Evolutionary conservation across 805 yeast species (phyloP).

Genomic region (Yarrowia sp.): DNA sequence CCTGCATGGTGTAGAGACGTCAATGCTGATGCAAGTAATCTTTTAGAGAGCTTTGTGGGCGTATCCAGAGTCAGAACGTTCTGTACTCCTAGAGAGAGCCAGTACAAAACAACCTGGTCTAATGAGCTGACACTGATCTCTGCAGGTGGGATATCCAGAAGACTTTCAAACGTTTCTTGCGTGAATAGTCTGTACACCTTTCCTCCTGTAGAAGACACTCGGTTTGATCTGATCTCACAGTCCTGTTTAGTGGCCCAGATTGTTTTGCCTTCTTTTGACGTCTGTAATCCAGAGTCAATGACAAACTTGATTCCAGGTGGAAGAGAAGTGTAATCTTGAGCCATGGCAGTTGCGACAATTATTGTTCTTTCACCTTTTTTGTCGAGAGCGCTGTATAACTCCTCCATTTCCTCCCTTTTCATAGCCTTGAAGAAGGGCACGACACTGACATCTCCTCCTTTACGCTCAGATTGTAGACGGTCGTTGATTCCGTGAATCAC

Average conservation of each 20-base stretch:
- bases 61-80: not conserved
- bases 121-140: not conserved
- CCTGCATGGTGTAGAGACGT: not conserved
- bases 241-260: not conserved
- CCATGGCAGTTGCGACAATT: not conserved
- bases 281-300: not conserved
- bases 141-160: not conserved
- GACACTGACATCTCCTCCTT: slow-evolving; percentile 10
- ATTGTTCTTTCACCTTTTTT: not conserved
- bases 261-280: not conserved
- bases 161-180: not conserved
- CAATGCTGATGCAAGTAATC: not conserved
- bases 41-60: not conserved
- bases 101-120: not conserved
- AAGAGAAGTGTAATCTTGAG: not conserved
- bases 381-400: not conserved
- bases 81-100: not conserved
- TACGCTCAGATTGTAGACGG: not conserved
- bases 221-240: not conserved
- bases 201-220: not conserved
- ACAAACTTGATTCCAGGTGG: not conserved
- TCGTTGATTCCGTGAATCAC: not conserved
- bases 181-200: slow-evolving; percentile 19
- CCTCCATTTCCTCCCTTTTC: not conserved
- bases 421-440: slow-evolving; percentile 1